Evolutionary conservation across 192 early-diverging fungal genomes (phyloP), one percentile per base, ranked within the genome.

Genomic region (Gonapodya sp.): DNA sequence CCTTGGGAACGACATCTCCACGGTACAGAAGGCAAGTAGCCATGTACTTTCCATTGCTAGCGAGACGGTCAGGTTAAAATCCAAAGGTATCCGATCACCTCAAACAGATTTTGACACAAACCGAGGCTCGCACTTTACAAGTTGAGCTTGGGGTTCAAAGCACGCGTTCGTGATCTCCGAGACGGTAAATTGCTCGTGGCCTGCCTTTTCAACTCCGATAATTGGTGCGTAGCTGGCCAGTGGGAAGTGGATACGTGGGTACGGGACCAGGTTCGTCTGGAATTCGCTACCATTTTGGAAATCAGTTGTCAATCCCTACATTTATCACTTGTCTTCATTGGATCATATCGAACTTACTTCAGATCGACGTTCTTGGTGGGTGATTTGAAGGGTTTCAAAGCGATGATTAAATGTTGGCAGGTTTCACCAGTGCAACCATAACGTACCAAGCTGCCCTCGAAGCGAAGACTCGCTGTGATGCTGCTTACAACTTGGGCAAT

Each of bases 1-100:
- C 96, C 92, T 97, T 99, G 89, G 96, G 95, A 73, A 97, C 95
- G 64, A 99, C 96, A 87, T 98, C 96, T 87, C 97, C 96, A 88
- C 96, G 97, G 92, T 97, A 99, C 84, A 98, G 88, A 80, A 98
- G 91, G 89, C 97, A 99, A 89, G 95, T 97, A 73, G 97, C 94
- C 96, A 98, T 98, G 92, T 97, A 98, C 92, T 97, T 97, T 85
- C 97, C 96, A 85, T 95, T 91, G 82, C 46, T 64, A 16, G 46
- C 8, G 8, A 16, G 46, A 24, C 8, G 8, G 46, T 16, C 24
- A 64, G 46, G 24, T 24, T 8, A 16, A 8, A 64, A 16, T 8
- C 8, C 8, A 8, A 64, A 8, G 46, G 24, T 24, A 64, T 8
- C 8, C 46, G 8, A 64, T 16, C 46, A n/a, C 46, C 8, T 16